These are phyloP conservation scores for Colletotrichum somersetense DNA, from an alignment of 2,329 filamentous ascomycete species.

Conservation along the genomic window DNA sequence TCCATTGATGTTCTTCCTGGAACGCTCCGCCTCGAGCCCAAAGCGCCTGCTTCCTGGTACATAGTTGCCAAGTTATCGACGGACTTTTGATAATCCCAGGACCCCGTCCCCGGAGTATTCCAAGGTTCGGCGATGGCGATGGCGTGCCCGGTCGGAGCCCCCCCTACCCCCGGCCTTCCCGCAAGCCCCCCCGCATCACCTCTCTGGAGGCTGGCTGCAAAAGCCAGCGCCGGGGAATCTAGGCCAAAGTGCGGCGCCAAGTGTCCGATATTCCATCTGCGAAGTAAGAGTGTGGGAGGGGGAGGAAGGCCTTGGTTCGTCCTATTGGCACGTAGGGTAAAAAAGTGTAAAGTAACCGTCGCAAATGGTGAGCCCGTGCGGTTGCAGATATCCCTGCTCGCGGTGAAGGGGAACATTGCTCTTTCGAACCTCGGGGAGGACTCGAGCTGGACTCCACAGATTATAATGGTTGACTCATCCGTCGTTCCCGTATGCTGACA, in stretches of 20 bases:
- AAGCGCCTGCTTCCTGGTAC: neutral
- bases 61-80: conserved; percentile 1
- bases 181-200: neutral
- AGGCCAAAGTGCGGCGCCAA: neutral
- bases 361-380: conserved; percentile 18
- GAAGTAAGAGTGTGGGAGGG: neutral
- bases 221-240: neutral
- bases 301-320: neutral
- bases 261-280: neutral
- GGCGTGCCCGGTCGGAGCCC: neutral
- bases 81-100: neutral
- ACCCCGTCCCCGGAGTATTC: neutral
- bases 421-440: neutral
- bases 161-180: neutral
- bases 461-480: neutral
- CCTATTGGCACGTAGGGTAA: conserved; percentile 10
- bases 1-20: neutral
- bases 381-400: conserved; percentile 18
- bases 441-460: neutral
- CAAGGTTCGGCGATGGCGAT: neutral
- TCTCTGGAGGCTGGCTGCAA: neutral
- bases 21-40: neutral
- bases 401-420: neutral
- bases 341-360: neutral
- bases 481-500: neutral